Conservation (phyloP, 2,329 filamentous ascomycete species). For the Aureobasidium subglaciale region DNA sequence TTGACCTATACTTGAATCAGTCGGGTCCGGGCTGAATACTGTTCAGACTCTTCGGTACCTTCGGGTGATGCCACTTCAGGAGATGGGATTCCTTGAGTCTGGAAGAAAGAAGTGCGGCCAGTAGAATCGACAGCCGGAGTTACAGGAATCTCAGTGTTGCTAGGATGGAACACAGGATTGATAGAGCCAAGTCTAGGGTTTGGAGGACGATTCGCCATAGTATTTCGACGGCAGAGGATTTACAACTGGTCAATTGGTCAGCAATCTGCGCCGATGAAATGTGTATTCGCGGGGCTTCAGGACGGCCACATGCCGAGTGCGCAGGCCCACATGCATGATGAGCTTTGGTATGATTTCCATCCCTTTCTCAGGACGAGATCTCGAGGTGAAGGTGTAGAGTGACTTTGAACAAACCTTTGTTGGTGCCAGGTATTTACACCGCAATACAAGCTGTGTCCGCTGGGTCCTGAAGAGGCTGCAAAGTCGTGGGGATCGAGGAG, state of each 20-base stretch:
- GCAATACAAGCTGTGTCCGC: background rate
- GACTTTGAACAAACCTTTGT: background rate
- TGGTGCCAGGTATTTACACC: background rate
- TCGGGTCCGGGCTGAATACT: conserved; percentile 15
- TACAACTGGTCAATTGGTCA: background rate
- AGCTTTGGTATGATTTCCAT: too few relatives aligned
- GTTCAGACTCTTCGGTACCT: conserved; percentile 26
- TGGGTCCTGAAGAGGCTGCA: background rate
- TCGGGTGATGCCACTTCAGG: conserved; percentile 16
- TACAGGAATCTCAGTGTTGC: conserved; percentile 35
- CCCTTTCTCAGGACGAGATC: too few relatives aligned
- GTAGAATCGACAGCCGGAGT: conserved; percentile 34
- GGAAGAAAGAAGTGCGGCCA: conserved; percentile 33
- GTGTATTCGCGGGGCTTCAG: background rate
- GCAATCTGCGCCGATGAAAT: background rate
- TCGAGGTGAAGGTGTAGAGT: background rate
- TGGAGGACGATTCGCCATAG: conserved; percentile 8
- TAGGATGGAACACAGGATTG: conserved; percentile 34
- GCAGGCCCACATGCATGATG: too few relatives aligned
- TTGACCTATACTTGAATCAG: background rate
- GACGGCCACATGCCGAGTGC: background rate
- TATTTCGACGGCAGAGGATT: background rate
- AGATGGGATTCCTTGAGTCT: conserved; percentile 13
- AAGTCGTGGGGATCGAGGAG: background rate
- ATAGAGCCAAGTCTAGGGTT: conserved; percentile 18